Conservation (phyloP, 495 filamentous ascomycete genomes). For the Cairneyella variabilis region DNA sequence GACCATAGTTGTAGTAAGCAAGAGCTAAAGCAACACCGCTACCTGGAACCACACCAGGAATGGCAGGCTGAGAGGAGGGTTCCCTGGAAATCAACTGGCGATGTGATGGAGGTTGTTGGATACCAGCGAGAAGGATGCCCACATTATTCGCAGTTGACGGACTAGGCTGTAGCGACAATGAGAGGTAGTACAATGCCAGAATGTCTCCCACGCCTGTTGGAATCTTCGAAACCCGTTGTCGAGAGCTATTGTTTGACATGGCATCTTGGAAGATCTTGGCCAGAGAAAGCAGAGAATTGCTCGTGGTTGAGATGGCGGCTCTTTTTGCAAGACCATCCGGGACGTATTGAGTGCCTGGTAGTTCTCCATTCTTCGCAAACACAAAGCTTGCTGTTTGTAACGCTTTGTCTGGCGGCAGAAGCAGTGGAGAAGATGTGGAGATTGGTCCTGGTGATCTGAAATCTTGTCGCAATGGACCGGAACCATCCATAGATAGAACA, state of each 20-base stretch:
- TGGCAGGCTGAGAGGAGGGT: slow-evolving; percentile 35
- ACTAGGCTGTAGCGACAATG: slow-evolving; percentile 89
- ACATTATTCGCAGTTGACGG: slow-evolving; percentile 99
- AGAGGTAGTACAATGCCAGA: slow-evolving; percentile 92
- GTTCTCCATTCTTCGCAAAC: slow-evolving; percentile 64
- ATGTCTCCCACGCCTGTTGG: slow-evolving; percentile 87
- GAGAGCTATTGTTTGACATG: slow-evolving; percentile 74
- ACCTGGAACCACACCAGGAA: slow-evolving; percentile 79
- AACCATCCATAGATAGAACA: slow-evolving; percentile 49
- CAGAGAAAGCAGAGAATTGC: slow-evolving; percentile 90
- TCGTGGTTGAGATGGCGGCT: slow-evolving; percentile 87
- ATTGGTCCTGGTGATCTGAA: slow-evolving; percentile 21
- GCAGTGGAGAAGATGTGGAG: slow-evolving; percentile 53
- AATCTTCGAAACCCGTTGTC: slow-evolving; percentile 52
- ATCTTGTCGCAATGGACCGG: slow-evolving; percentile 23
- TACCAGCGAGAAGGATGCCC: slow-evolving; percentile 89
- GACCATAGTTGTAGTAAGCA: slow-evolving; percentile 91
- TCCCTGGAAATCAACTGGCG: slow-evolving; percentile 29
- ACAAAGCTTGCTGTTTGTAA: slow-evolving; percentile 80
- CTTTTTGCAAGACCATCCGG: slow-evolving; percentile 67
- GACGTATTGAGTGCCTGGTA: slow-evolving; percentile 80
- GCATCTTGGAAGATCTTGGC: slow-evolving; percentile 99
- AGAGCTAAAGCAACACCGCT: slow-evolving; percentile 87
- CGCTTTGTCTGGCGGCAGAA: slow-evolving; percentile 81
- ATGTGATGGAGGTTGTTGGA: slow-evolving; percentile 69